Evolutionary conservation across 2,329 filamentous ascomycete genomes (phyloP), one percentile per base, ranked within the genome.

Genomic region (Aspergillus pseudoglaucus): DNA sequence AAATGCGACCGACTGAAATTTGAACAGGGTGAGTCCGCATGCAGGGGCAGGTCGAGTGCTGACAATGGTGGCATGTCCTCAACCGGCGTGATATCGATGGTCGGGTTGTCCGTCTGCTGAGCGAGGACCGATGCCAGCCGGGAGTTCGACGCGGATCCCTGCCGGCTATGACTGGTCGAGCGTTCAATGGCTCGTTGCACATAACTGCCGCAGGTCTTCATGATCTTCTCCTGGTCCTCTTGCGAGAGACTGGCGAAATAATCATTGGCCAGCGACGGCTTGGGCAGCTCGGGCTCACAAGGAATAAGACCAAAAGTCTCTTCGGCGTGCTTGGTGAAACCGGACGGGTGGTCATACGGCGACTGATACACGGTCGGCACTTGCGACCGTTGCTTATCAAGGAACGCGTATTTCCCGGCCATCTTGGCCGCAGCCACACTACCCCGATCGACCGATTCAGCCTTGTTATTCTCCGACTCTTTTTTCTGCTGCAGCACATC

Each of bases 311-410:
- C 64, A 44, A 64, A 70, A 6, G 68, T 64, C 49, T 60, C 63
- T 51, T 69, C 65, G 35, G 69, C 68, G 54, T 70, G 68, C 42
- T 71, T 65, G 6, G 67, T 69, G 44, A 72, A 64, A 6, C 69
- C 69, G 25, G 66, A 70, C 22, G 68, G 68, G 55, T 69, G 68
- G 48, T 71, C 65, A 54, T 72, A 72, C 15, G 69, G 69, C 8
- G 69, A 72, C 52, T 64, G 66, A 52, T 72, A 72, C 27, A 72
- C 67, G 45, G 63, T 59, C 47, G 67, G 62, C 22, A 61, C 58
- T 48, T 67, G 59, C 35, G 64, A 63, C 43, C 63, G 63, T 48
- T 70, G 66, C 42, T 66, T 63, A 45, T 71, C 68, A 37, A 71
- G 61, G 51, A 65, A 70, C 32, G 68, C 64, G 50, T 65, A 71